Conservation (phyloP, 106 monocot species). For the Xerophyta viscosa region DNA sequence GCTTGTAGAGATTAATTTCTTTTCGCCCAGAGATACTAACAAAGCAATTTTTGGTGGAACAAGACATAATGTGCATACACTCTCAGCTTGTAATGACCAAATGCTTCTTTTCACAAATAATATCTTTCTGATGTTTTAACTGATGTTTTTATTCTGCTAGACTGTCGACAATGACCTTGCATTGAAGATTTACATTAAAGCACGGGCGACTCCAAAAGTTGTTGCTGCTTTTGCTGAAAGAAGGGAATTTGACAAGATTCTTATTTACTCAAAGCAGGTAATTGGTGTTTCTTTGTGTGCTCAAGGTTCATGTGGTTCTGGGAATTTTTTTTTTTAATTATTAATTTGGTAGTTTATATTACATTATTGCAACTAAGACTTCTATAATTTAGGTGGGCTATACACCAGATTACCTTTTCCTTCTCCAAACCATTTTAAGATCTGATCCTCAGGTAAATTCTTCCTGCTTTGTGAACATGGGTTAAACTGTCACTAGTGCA, state of each 20-base stretch:
- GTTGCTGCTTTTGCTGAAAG: conserved; percentile 99
- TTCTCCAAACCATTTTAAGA: conserved; percentile 87
- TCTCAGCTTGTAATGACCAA: no score
- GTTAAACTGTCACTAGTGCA: no score
- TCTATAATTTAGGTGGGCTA: conserved; percentile 72
- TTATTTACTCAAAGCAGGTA: conserved; percentile 99
- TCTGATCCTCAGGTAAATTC: conserved; percentile 97
- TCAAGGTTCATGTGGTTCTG: no score
- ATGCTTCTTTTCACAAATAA: no score
- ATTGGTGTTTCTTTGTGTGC: background rate
- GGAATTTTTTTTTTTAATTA: no score
- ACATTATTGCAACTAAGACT: background rate
- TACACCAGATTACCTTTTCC: conserved; percentile 96
- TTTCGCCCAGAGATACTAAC: no score
- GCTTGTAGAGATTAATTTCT: no score
- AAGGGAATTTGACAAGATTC: conserved; percentile 98
- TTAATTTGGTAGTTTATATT: no score
- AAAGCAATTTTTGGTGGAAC: no score
- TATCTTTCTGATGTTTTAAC: no score
- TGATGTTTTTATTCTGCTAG: no score
- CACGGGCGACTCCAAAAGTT: conserved; percentile 93
- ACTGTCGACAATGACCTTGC: conserved; percentile 97
- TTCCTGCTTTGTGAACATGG: background rate
- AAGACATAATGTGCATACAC: no score
- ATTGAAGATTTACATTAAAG: conserved; percentile 96